Evolutionary conservation across 1,284 basidiomycete genomes (phyloP).

Genomic region (Apiotrichum montevideense): DNA sequence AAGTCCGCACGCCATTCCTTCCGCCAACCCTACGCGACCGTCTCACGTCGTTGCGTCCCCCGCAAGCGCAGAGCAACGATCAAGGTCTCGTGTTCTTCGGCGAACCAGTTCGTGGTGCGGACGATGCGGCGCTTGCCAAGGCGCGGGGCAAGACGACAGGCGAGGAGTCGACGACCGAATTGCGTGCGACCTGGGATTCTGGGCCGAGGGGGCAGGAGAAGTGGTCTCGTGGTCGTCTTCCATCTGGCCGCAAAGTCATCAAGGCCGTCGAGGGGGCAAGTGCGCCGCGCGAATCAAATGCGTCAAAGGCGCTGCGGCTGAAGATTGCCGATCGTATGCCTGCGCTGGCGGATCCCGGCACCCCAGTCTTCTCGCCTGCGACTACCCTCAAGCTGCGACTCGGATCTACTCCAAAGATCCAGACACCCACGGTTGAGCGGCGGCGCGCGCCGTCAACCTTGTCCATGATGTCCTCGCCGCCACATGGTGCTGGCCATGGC

Average conservation of each 20-base stretch:
- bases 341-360: background rate
- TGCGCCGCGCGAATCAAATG: conserved; percentile 19
- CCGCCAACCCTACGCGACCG: conserved; percentile 35
- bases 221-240: conserved; percentile 27
- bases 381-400: conserved; percentile 11
- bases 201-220: conserved; percentile 31
- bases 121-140: conserved; percentile 27
- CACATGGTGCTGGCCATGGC: background rate
- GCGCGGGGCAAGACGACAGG: conserved; percentile 30
- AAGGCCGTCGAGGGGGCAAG: conserved; percentile 25
- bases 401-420: conserved; percentile 2
- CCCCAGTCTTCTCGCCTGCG: conserved; percentile 4
- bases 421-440: background rate
- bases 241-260: conserved; percentile 35
- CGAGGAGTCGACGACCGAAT: conserved; percentile 16
- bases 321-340: conserved; percentile 9
- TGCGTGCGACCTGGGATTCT: conserved; percentile 37
- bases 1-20: conserved; percentile 34
- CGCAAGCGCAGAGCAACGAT: conserved; percentile 17
- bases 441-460: background rate
- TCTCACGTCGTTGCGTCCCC: conserved; percentile 37
- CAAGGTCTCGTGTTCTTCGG: conserved; percentile 27
- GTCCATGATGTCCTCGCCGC: background rate
- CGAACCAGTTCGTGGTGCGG: conserved; percentile 31
- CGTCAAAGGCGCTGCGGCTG: conserved; percentile 11